Conservation (phyloP, 805 yeast species). For the Teunomyces stri region DNA sequence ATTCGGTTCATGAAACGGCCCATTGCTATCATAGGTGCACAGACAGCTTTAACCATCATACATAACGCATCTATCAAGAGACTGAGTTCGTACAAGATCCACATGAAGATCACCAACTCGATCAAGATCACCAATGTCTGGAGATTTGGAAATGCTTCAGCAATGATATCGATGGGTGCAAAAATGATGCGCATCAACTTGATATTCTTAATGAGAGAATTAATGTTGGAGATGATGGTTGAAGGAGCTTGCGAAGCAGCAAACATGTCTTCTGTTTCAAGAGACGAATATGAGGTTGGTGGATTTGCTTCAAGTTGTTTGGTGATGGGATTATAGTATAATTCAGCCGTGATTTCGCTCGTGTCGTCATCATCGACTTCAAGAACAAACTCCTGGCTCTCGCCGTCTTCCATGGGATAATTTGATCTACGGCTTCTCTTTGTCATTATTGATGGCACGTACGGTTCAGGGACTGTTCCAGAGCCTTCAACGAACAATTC, state of each 20-base stretch:
- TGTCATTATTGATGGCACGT: background rate
- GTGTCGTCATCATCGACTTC: constrained; percentile 25
- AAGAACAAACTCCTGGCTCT: constrained; percentile 24
- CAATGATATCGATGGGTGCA: constrained; percentile 40
- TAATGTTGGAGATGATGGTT: constrained; percentile 29
- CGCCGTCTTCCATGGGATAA: constrained; percentile 6
- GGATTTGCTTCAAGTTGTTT: constrained; percentile 30
- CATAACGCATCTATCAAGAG: constrained; percentile 42
- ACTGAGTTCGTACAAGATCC: constrained; percentile 43
- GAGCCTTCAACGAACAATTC: background rate
- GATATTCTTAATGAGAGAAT: constrained; percentile 32
- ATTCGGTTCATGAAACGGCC: constrained; percentile 44
- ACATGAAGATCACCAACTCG: constrained; percentile 37
- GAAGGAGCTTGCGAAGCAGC: constrained; percentile 11
- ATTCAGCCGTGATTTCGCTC: constrained; percentile 24
- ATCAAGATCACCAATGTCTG: constrained; percentile 40
- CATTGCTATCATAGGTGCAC: constrained; percentile 47
- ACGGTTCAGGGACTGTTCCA: background rate
- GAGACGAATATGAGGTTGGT: constrained; percentile 11
- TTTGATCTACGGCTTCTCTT: background rate
- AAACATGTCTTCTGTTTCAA: background rate
- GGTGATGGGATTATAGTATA: constrained; percentile 32
- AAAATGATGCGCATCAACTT: constrained; percentile 35
- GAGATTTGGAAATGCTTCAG: constrained; percentile 33
- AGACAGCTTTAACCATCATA: constrained; percentile 43